phyloP scores from a whole-genome alignment of 78 protist genomes.

The Dictyostelium purpureum region DNA sequence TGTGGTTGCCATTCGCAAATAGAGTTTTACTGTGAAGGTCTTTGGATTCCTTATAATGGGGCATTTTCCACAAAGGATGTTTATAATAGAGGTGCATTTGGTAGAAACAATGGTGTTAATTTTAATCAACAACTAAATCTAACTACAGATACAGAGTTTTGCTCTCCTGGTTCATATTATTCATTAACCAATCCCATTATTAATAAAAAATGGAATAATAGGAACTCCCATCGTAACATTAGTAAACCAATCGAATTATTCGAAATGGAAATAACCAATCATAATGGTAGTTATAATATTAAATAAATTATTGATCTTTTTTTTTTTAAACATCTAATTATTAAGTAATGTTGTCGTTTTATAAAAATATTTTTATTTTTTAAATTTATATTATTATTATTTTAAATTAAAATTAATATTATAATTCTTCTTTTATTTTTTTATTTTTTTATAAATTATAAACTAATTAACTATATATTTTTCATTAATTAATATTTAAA shows the following conservation, averaged over 20 bases:
- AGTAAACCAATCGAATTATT: background rate
- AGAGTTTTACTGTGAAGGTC: slow-evolving; percentile 5
- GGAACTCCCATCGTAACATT: background rate
- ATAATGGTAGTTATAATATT: no score
- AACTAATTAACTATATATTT: no score
- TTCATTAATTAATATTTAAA: no score
- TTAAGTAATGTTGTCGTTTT: no score
- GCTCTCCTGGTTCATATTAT: background rate
- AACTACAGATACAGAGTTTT: background rate
- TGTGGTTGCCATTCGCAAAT: slow-evolving; percentile 18
- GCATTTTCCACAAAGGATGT: background rate
- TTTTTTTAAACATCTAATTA: no score
- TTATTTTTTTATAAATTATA: no score
- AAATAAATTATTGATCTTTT: no score
- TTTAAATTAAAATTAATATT: no score
- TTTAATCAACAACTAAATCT: slow-evolving; percentile 5
- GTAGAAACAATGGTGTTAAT: background rate
- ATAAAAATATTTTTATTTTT: no score
- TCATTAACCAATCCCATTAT: slow-evolving; percentile 13
- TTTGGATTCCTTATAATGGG: slow-evolving; percentile 21
- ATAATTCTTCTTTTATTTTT: no score
- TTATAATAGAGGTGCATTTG: background rate
- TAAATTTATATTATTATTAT: no score
- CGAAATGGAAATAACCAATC: background rate
- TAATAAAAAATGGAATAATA: background rate